phyloP scores from a whole-genome alignment of 2,329 filamentous ascomycete genomes.

The Arthrobotrys iridis region DNA sequence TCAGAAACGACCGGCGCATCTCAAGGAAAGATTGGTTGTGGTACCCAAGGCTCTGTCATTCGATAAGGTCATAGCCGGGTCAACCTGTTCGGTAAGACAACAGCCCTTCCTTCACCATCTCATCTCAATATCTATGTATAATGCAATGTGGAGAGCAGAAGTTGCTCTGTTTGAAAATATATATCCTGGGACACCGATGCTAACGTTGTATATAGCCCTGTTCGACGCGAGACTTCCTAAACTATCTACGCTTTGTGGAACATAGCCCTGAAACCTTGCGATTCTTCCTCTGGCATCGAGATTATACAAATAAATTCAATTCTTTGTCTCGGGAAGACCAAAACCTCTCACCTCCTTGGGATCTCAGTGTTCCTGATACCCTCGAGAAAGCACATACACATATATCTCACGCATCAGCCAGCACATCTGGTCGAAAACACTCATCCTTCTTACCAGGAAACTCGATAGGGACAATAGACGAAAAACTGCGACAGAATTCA shows the following conservation, averaged over 20 bases:
- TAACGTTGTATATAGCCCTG: conserved; percentile 41
- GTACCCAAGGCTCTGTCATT: conserved; percentile 52
- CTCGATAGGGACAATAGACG: conserved; percentile 41
- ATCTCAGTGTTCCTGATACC: conserved; percentile 36
- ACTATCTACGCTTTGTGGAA: conserved; percentile 53
- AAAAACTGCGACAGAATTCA: conserved; percentile 43
- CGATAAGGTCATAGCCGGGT: conserved; percentile 52
- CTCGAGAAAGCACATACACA: conserved; percentile 48
- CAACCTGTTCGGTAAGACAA: conserved; percentile 52
- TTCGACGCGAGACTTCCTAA: conserved; percentile 50
- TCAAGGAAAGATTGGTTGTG: conserved; percentile 51
- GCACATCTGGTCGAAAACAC: conserved; percentile 36
- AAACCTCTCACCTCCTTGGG: conserved; percentile 42
- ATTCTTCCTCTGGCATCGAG: conserved; percentile 50
- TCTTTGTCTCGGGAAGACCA: conserved; percentile 36
- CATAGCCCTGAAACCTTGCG: conserved; percentile 48
- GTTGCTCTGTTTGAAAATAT: neutral
- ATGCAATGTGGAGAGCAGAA: neutral
- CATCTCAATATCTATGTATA: too few relatives aligned
- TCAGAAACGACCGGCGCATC: conserved; percentile 52
- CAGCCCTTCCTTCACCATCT: neutral
- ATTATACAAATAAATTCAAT: conserved; percentile 48
- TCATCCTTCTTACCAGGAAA: conserved; percentile 40
- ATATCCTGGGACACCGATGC: neutral
- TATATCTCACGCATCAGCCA: conserved; percentile 41